phyloP scores from a whole-genome alignment of 345 rosid genomes.

The Citrus australasica region DNA sequence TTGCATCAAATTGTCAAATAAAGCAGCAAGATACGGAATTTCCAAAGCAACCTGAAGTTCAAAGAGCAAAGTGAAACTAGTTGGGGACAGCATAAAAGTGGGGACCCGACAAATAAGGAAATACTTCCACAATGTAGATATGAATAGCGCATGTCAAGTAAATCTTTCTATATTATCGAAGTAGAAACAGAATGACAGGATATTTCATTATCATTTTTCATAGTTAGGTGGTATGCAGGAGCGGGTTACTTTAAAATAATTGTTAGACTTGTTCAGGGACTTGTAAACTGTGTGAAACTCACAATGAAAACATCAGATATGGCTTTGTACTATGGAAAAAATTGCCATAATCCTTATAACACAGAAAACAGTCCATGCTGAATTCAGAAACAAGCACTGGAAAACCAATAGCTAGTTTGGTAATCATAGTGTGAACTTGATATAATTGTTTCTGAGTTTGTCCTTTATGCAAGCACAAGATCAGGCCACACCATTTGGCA shows the following conservation, averaged over 20 bases:
- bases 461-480: neutral
- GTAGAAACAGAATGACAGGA: neutral
- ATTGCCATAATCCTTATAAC: neutral
- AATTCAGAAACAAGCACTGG: neutral
- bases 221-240: neutral
- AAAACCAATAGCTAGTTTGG: neutral
- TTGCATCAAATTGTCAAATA: neutral
- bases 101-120: neutral
- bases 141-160: neutral
- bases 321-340: neutral
- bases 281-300: neutral
- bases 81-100: neutral
- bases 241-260: neutral
- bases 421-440: neutral
- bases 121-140: neutral
- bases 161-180: neutral
- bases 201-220: neutral
- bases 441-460: neutral
- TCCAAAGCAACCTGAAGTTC: neutral
- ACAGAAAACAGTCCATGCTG: neutral
- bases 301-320: no score
- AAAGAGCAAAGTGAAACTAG: neutral
- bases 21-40: neutral
- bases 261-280: neutral
- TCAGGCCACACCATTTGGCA: neutral